These are phyloP conservation scores for Eutreptiella sp. DNA, from an alignment of 208 protist genomes.

Conservation along the genomic window DNA sequence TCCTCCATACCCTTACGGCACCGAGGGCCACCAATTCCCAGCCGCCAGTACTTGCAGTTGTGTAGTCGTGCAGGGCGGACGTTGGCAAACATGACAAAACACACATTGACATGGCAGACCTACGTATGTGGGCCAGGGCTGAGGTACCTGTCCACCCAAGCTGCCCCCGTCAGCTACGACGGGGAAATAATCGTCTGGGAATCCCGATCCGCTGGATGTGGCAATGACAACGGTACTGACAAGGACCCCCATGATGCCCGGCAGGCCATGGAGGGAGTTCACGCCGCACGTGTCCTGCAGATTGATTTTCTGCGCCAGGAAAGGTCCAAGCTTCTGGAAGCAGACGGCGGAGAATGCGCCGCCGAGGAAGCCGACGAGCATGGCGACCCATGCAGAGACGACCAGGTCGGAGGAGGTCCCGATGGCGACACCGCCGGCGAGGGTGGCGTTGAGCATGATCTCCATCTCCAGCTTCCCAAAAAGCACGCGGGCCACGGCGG, in stretches of 20 bases:
- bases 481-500: constrained; percentile 30
- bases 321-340: constrained; percentile 43
- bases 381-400: constrained; percentile 39
- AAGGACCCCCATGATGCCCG: constrained; percentile 34
- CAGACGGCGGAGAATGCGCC: constrained; percentile 44
- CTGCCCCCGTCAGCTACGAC: background rate
- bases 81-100: too few species aligned
- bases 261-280: constrained; percentile 41
- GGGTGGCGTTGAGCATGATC: constrained; percentile 61
- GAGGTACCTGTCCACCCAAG: too few species aligned
- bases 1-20: too few species aligned
- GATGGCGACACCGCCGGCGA: constrained; percentile 67
- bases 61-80: too few species aligned
- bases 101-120: too few species aligned
- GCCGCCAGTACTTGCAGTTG: too few species aligned
- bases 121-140: too few species aligned
- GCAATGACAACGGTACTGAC: constrained; percentile 25
- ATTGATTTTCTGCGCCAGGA: constrained; percentile 32
- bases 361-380: constrained; percentile 47
- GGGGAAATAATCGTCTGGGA: constrained; percentile 17
- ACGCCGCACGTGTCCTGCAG: constrained; percentile 65
- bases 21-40: too few species aligned
- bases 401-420: constrained; percentile 44
- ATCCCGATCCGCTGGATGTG: background rate
- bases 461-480: constrained; percentile 38